phyloP scores from a whole-genome alignment of 2,329 filamentous ascomycete genomes.

The Biscogniauxia mediterranea region DNA sequence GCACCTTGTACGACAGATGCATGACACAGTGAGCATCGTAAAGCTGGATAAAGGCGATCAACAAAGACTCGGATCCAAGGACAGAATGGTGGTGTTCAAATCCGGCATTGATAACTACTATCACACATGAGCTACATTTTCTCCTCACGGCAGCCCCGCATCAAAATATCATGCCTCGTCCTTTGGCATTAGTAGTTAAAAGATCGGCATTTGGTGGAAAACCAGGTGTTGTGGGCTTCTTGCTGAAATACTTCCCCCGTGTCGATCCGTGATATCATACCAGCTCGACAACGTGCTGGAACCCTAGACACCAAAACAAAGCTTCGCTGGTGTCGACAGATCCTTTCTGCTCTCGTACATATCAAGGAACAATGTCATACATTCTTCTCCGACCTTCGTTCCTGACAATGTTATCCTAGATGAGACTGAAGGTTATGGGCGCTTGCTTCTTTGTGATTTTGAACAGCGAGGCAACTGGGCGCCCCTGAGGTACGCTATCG shows the following conservation, averaged over 20 bases:
- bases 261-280: not conserved
- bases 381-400: not conserved
- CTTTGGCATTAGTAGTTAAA: not conserved
- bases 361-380: not conserved
- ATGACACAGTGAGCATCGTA: not conserved
- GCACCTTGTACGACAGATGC: not conserved
- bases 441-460: not conserved
- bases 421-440: not conserved
- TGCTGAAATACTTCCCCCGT: not conserved
- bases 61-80: not conserved
- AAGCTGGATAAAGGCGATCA: not conserved
- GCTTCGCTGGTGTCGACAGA: not conserved
- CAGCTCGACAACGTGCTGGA: not conserved
- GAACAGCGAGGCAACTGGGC: not conserved
- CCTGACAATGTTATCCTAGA: not conserved
- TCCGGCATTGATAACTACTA: not conserved
- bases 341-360: not conserved
- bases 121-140: not conserved
- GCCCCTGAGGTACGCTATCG: not conserved
- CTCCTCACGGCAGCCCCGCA: not conserved
- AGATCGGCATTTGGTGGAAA: not conserved
- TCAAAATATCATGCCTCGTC: not conserved
- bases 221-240: not conserved
- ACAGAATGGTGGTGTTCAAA: not conserved
- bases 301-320: not conserved